A percentile compares a stretch with the other conserved stretches of the same genome.
These are phyloP conservation scores for Globisporangium polare DNA, from an alignment of 352 stramenopile genomes.

Conservation along the genomic window DNA sequence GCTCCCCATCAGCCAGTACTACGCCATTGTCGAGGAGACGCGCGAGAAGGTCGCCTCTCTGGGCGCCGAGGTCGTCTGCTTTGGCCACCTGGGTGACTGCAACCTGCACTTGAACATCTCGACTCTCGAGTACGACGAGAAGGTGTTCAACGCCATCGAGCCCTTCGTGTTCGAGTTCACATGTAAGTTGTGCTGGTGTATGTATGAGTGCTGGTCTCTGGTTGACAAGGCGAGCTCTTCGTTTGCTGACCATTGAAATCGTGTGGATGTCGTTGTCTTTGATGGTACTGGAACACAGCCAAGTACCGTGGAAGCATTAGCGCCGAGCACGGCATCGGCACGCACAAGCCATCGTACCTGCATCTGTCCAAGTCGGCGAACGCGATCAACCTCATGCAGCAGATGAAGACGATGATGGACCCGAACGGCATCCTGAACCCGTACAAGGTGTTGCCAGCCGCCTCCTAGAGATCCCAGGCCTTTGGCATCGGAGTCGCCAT, in stretches of 20 bases:
- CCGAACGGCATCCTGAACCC: slow-evolving; percentile 96
- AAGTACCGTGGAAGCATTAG: slow-evolving; percentile 93
- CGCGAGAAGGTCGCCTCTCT: slow-evolving; percentile 40
- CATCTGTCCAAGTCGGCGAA: slow-evolving; percentile 76
- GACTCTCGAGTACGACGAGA: slow-evolving; percentile 59
- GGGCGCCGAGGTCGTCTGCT: slow-evolving; percentile 76
- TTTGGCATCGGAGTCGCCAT: background rate
- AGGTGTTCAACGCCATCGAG: slow-evolving; percentile 62
- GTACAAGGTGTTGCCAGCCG: slow-evolving; percentile 87
- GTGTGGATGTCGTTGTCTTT: background rate
- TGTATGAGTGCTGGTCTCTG: background rate
- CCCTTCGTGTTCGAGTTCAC: slow-evolving; percentile 85
- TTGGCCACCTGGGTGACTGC: slow-evolving; percentile 94
- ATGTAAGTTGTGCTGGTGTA: slow-evolving; percentile 25
- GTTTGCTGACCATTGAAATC: background rate
- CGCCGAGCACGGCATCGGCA: slow-evolving; percentile 96
- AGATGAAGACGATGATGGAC: slow-evolving; percentile 95
- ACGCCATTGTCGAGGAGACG: slow-evolving; percentile 86
- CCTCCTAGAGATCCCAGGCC: background rate
- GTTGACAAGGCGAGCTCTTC: background rate
- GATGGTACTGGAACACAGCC: slow-evolving; percentile 20
- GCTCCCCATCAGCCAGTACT: slow-evolving; percentile 90
- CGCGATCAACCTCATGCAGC: slow-evolving; percentile 89
- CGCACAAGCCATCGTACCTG: slow-evolving; percentile 91
- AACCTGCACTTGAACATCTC: slow-evolving; percentile 98